These are phyloP conservation scores for Candida gigantensis DNA, from an alignment of 1,139 yeast genomes.

Conservation along the genomic window DNA sequence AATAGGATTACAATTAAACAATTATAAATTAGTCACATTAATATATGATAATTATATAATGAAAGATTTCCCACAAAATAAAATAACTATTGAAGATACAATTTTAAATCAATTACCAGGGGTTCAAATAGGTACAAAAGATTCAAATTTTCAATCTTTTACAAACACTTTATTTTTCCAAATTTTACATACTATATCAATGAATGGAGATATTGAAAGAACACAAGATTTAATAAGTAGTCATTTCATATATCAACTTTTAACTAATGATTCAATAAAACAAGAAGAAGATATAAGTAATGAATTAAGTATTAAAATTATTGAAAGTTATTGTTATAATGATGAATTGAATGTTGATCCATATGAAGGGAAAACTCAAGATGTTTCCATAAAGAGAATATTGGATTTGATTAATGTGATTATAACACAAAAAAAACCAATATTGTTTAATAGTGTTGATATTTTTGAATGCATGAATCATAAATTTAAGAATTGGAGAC, in stretches of 20 bases:
- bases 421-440: conserved; percentile 19
- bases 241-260: conserved; percentile 34
- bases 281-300: no score
- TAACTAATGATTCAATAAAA: conserved; percentile 32
- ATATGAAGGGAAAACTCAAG: conserved; percentile 14
- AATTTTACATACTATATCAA: conserved; percentile 34
- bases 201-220: conserved; percentile 41
- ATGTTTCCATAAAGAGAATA: conserved; percentile 22
- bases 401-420: conserved; percentile 36
- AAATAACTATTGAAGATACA: conserved; percentile 26
- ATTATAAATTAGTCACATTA: conserved; percentile 29
- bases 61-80: conserved; percentile 26
- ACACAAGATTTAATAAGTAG: conserved; percentile 38
- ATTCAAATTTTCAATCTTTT: conserved; percentile 15
- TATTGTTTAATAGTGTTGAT: conserved; percentile 26
- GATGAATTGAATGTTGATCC: conserved; percentile 14
- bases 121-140: conserved; percentile 2
- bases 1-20: conserved; percentile 23
- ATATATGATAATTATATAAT: conserved; percentile 33
- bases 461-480: conserved; percentile 32
- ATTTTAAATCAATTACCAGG: conserved; percentile 17
- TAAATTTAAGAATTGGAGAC: conserved; percentile 29
- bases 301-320: conserved; percentile 34
- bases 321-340: conserved; percentile 40
- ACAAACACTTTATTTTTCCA: conserved; percentile 20